These are phyloP conservation scores for Boletus rubroflammeus DNA, from an alignment of 768 basidiomycete genomes.

Conservation along the genomic window DNA sequence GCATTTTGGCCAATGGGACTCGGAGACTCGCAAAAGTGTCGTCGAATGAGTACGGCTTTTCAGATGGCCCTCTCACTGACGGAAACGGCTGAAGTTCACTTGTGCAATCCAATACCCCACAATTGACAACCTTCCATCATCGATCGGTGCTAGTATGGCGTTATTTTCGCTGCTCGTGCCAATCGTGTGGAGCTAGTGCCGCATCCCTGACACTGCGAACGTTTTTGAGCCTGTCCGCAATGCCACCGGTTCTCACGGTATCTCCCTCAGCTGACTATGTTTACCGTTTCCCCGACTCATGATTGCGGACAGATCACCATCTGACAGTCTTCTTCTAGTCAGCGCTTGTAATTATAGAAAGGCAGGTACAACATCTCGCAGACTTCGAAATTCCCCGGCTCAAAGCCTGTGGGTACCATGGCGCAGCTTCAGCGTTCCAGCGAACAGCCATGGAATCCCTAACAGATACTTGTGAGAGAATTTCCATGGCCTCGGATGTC, in stretches of 20 bases:
- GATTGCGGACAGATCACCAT: background rate
- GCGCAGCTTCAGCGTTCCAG: background rate
- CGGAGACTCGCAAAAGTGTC: no score
- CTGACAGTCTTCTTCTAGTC: background rate
- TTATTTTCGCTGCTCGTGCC: background rate
- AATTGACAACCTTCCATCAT: no score
- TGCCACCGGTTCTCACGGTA: background rate
- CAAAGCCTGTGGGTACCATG: background rate
- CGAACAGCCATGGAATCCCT: background rate
- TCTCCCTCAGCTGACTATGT: no score
- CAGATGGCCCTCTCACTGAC: no score
- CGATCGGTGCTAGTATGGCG: background rate
- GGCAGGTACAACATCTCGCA: background rate
- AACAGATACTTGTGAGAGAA: background rate
- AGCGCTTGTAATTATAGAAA: background rate
- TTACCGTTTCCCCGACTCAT: background rate
- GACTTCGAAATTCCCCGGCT: background rate
- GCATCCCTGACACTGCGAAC: background rate
- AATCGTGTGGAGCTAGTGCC: background rate
- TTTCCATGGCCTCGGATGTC: background rate
- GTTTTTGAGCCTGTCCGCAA: background rate
- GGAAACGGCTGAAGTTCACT: no score
- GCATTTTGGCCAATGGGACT: no score
- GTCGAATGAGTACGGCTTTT: no score
- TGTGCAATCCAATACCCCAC: no score